These are phyloP conservation scores for Sugiyamaella boreocaroliniensis DNA, from an alignment of 805 yeast species.

Conservation along the genomic window DNA sequence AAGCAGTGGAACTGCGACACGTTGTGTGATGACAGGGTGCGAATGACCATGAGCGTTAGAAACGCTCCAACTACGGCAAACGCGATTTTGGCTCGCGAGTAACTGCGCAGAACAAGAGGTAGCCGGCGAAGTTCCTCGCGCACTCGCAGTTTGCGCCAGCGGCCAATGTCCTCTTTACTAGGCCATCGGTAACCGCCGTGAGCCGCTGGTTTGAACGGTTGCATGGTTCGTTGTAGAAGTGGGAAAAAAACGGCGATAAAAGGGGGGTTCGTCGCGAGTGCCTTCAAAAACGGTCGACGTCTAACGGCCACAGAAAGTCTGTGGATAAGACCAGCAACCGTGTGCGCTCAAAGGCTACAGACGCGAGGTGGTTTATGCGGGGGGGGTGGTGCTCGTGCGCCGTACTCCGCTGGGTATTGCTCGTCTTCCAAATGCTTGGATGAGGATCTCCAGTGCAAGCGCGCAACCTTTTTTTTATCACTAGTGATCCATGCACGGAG, in stretches of 20 bases:
- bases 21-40: slow-evolving; percentile 5
- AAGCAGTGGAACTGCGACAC: slow-evolving; percentile 16
- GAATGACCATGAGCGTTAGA: slow-evolving; percentile 7
- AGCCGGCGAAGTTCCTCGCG: neutral
- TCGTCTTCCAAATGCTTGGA: neutral
- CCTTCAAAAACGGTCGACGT: neutral
- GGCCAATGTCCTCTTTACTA: neutral
- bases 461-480: neutral
- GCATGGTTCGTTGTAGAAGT: neutral
- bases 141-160: neutral
- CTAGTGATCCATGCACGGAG: neutral
- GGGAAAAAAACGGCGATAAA: neutral
- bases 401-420: neutral
- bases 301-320: too few relatives aligned
- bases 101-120: neutral
- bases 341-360: neutral
- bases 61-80: slow-evolving; percentile 2
- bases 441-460: neutral
- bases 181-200: neutral
- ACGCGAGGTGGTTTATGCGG: neutral
- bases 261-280: neutral
- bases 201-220: neutral
- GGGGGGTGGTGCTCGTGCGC: neutral
- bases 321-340: too few relatives aligned
- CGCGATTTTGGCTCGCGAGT: neutral